Evolutionary conservation across 352 stramenopile genomes (phyloP), one percentile per base, ranked within the genome.

Genomic region (Aphanomyces euteiches): DNA sequence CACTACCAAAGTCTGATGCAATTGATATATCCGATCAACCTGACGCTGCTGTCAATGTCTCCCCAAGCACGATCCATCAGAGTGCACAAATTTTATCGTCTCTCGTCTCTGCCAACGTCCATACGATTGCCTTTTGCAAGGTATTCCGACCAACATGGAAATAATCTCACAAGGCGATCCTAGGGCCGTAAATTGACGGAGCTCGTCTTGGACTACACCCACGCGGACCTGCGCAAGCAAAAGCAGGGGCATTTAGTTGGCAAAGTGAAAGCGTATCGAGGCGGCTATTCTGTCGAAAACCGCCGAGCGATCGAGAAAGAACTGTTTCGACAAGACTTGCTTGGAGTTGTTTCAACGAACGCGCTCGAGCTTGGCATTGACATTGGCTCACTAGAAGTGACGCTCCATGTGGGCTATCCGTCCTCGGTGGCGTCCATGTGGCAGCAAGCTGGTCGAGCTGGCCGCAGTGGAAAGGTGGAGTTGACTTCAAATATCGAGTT

Each of bases 311-410:
- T 99, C 65, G 97, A 99, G 79, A 72, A 87, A 4, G 77, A 87
- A n/a, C 79, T 99, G 7, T 99, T 99, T 75, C 76, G 79, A 63
- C 91, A 92, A n/a, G 80, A 98, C 13, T 81, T 99, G 5, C 75
- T 98, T 39, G 97, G 93, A 21, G 95, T 99, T 7, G 93, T 98
- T 12, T 93, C 95, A 0, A 99, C 97, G 6, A 97, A 94, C 73
- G 97, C 97, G 4, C 84, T 99, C 8, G 97, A 99, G 73, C 78
- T 99, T 8, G 97, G 97, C 15, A 97, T 99, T 58, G 95, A 99
- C 72, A 83, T 98, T 17, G 92, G 92, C 37, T 85, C 87, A 34
- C 78, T 99, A 19, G 95, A 99, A 75, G 89, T 96, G 17, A 99
- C 97, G 5, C 83, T 99, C 60, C 96, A 99, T 74, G 84, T 98